A percentile compares a stretch with the other conserved stretches of the same genome.
Conservation (phyloP, 176 grass and related monocot species). For the Lolium perenne region DNA sequence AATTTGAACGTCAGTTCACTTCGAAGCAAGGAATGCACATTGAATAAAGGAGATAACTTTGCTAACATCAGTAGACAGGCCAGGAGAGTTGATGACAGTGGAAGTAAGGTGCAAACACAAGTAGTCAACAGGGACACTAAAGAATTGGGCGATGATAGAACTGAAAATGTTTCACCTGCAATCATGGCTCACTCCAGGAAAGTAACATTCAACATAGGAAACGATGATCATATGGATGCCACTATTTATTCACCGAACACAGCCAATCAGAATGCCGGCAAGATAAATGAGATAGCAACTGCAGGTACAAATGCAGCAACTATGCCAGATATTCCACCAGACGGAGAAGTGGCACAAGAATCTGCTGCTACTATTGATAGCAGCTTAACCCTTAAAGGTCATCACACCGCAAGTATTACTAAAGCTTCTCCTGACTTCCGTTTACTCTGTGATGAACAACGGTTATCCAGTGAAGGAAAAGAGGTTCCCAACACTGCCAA, state of each 20-base stretch:
- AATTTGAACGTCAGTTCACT: not conserved
- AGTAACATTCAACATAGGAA: not conserved
- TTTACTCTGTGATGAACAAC: not conserved
- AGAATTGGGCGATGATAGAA: not conserved
- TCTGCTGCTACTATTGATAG: slow-evolving; percentile 18
- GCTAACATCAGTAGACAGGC: not conserved
- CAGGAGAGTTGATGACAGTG: not conserved
- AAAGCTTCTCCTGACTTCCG: not conserved
- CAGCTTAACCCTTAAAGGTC: slow-evolving; percentile 18
- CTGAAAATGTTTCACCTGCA: slow-evolving; percentile 10
- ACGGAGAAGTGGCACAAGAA: not conserved
- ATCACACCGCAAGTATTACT: slow-evolving; percentile 12
- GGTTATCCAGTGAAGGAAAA: not conserved
- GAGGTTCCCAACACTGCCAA: not conserved
- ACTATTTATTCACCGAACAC: not conserved
- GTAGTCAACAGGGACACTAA: not conserved
- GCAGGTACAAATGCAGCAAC: not conserved
- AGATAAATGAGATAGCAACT: not conserved
- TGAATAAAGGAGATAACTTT: slow-evolving; percentile 15
- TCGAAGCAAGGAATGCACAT: slow-evolving; percentile 8
- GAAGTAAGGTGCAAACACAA: not conserved
- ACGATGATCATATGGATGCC: slow-evolving; percentile 21
- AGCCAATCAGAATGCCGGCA: not conserved
- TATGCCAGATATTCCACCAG: slow-evolving; percentile 17
- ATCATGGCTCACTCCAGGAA: slow-evolving; percentile 4